Base-by-base conservation (phyloP, 176 grass and related monocot genomes). In the Hyparrhenia diplandra region DNA sequence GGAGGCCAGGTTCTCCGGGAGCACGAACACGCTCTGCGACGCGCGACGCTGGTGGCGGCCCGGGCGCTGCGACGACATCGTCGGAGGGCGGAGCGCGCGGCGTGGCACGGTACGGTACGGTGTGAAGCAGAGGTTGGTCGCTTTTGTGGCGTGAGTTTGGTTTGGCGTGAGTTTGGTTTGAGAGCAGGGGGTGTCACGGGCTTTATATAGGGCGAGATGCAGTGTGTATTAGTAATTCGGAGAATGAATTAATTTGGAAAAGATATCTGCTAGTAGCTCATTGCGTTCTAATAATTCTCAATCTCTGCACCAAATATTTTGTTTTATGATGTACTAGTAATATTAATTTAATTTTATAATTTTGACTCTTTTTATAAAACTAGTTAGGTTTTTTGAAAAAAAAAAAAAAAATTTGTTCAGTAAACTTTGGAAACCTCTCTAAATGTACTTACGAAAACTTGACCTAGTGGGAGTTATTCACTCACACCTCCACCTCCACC, bases 1-100 rank as follows among this genome's bases (percentile, higher is more conserved):
- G 80, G 63, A 23, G 8, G 87, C 76, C 35, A 96, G 78, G 80
- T 73, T 90, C 9, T 92, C 93, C 17, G 93, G 90, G 20, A 96
- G 88, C 37, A 58, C 79, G 60, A 96, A 96, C 41, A 90, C 88
- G 82, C 82, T 90, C 75, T 96, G 93, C 28, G 93, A 96, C 63
- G 88, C 85, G 79, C 93, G 70, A n/a, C 90, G 82, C 80, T 88
- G 93, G 85, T 96, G 93, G 1, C 90, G 85, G 20, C 78, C 87
- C 2, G 86, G 63, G 71, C 85, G 82, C 70, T 90, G 85, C 59
- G 93, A 96, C 88, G 86, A 85, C 86, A 85, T 88, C n/a, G n/a
- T n/a, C n/a, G n/a, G n/a, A n/a, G n/a, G n/a, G n/a, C 42, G 39
- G 7, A 3, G 24, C 30, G 10, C 3, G 42, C 29, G 21, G 54